These are phyloP conservation scores for Fusarium begoniae DNA, from an alignment of 2,329 filamentous ascomycete species.

Conservation along the genomic window DNA sequence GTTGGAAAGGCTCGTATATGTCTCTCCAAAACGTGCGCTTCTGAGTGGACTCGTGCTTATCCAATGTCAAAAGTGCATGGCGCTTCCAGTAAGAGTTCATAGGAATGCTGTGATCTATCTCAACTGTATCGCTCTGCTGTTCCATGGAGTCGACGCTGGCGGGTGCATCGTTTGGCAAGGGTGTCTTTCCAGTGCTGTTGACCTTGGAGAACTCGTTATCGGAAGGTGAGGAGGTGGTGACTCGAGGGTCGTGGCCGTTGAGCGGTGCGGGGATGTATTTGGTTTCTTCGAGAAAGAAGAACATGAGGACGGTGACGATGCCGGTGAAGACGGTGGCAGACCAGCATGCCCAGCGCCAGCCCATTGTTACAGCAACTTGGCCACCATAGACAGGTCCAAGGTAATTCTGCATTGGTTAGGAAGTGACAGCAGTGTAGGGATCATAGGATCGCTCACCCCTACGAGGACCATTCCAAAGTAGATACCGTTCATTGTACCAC, in stretches of 20 bases:
- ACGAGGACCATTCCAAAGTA: conserved; percentile 30
- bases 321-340: conserved; percentile 39
- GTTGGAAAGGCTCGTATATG: conserved; percentile 14
- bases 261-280: not conserved
- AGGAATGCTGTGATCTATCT: conserved; percentile 9
- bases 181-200: not conserved
- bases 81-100: conserved; percentile 21
- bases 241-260: not conserved
- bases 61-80: conserved; percentile 7
- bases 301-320: conserved; percentile 22
- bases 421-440: rapidly evolving
- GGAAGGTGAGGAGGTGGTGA: rapidly evolving
- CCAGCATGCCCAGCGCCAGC: conserved; percentile 53
- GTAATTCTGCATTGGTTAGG: conserved; percentile 8
- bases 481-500: conserved; percentile 44
- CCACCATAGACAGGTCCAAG: conserved; percentile 28
- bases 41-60: not conserved
- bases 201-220: not conserved
- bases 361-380: conserved; percentile 17
- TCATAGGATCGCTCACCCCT: not conserved
- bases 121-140: not conserved
- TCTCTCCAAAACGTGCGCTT: conserved; percentile 6
- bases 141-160: not conserved
- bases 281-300: conserved; percentile 49
- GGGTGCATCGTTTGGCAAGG: not conserved